Evolutionary conservation across 176 grass and related monocot species (phyloP).

Genomic region (Ensete glaucum): DNA sequence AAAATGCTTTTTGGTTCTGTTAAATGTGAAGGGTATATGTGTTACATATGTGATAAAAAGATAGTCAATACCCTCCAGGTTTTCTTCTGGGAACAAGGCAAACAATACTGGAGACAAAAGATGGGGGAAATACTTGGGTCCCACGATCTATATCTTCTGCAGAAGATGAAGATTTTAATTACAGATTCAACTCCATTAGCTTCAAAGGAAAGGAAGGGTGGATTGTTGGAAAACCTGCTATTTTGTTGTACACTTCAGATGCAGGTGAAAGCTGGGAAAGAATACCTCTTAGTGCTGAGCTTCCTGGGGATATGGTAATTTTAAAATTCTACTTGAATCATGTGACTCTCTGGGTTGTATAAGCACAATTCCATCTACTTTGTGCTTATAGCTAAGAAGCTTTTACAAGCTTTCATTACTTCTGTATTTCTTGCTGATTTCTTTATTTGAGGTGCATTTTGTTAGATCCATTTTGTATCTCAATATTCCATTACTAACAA

Average conservation of each 20-base stretch:
- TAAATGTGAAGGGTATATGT: too few species aligned
- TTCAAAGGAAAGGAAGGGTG: slow-evolving; percentile 92
- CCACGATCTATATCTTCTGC: slow-evolving; percentile 81
- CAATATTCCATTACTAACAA: not conserved
- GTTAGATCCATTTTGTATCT: not conserved
- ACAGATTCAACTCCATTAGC: slow-evolving; percentile 90
- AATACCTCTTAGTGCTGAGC: slow-evolving; percentile 80
- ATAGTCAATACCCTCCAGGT: slow-evolving; percentile 27
- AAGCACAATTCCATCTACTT: not conserved
- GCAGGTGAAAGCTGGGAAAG: slow-evolving; percentile 92
- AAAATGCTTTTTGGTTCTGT: not conserved
- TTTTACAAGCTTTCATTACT: not conserved
- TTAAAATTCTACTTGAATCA: not conserved
- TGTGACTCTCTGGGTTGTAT: too few species aligned
- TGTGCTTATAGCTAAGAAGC: not conserved
- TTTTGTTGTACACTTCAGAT: slow-evolving; percentile 75
- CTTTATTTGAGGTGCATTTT: not conserved
- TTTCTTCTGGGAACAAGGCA: slow-evolving; percentile 90
- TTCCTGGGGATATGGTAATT: slow-evolving; percentile 83
- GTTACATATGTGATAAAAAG: not conserved
- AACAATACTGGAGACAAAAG: slow-evolving; percentile 85
- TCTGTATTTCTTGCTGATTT: not conserved
- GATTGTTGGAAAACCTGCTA: slow-evolving; percentile 91
- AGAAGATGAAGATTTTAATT: slow-evolving; percentile 97
- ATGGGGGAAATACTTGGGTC: slow-evolving; percentile 64